Conservation (phyloP, 2,329 filamentous ascomycete genomes). For the Xylariales sp. region DNA sequence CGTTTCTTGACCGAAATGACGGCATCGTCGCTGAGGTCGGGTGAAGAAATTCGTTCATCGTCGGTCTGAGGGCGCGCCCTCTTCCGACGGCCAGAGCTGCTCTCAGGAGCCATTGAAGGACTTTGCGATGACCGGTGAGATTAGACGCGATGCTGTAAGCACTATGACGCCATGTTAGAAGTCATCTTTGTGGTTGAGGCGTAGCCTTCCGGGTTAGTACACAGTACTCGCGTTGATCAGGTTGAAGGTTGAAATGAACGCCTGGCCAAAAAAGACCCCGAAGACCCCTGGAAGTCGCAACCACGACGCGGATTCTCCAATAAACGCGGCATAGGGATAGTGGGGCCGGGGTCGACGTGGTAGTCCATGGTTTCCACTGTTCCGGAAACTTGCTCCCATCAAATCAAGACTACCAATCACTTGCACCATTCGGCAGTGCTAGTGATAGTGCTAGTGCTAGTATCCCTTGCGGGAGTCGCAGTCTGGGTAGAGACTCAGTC, state of each 20-base stretch:
- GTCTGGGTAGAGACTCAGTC: no score
- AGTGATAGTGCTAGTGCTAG: no score
- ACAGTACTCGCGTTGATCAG: no score
- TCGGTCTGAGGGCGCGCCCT: slow-evolving; percentile 6
- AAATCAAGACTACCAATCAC: no score
- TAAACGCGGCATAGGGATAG: no score
- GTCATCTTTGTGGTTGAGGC: not conserved
- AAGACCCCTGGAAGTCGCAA: not conserved
- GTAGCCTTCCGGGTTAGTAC: not conserved
- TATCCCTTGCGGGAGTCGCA: no score
- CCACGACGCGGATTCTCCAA: not conserved
- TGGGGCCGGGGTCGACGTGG: no score
- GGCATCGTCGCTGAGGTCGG: not conserved
- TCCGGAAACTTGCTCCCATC: no score
- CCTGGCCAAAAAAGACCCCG: not conserved
- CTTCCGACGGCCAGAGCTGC: slow-evolving; percentile 7
- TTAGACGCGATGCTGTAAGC: not conserved
- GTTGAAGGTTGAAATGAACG: not conserved
- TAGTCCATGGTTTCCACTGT: no score
- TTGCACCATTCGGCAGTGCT: no score
- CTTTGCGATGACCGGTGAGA: not conserved
- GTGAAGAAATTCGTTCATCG: not conserved
- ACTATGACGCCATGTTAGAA: not conserved
- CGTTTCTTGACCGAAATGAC: slow-evolving; percentile 3
- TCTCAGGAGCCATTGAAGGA: slow-evolving; percentile 8